Percentiles rank a stretch among this genome's conserved stretches.
Conservation (phyloP, 2,329 filamentous ascomycete species). For the Fusarium sp. region DNA sequence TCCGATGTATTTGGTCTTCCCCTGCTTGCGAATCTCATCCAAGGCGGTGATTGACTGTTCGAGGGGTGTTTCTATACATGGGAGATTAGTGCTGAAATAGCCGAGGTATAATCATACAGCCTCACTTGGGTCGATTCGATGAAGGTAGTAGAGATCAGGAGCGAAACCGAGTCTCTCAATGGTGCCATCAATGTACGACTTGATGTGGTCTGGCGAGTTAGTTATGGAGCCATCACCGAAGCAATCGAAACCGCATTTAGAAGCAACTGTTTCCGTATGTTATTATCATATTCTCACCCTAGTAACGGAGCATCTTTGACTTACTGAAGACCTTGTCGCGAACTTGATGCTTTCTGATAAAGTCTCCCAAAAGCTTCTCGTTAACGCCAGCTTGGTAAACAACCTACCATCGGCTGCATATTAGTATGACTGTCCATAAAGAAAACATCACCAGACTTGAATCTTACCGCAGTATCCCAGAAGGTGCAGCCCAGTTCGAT, state of each 20-base stretch:
- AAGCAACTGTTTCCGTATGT: neutral
- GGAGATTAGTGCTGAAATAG: neutral
- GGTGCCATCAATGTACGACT: conserved; percentile 6
- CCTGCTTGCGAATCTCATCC: neutral
- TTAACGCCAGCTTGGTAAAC: conserved; percentile 8
- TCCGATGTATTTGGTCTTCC: conserved; percentile 15
- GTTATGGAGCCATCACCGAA: neutral
- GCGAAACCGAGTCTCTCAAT: conserved; percentile 16
- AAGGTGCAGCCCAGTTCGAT: conserved; percentile 16
- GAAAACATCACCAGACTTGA: accelerated
- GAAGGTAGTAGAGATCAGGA: conserved; percentile 12
- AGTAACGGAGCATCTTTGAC: neutral
- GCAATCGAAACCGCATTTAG: conserved; percentile 1
- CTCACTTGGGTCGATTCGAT: conserved; percentile 13
- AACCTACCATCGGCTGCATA: neutral
- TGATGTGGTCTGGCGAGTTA: conserved; percentile 10
- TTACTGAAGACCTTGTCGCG: conserved; percentile 16
- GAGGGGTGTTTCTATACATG: neutral
- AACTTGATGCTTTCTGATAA: conserved; percentile 15
- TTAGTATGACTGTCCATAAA: neutral
- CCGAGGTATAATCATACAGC: accelerated
- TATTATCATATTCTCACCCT: neutral
- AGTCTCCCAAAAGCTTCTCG: conserved; percentile 17
- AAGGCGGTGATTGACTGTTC: conserved; percentile 9
- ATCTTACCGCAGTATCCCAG: conserved; percentile 18